Evolutionary conservation across 352 stramenopile genomes (phyloP), one percentile per base, ranked within the genome.

Genomic region (Phytophthora boehmeriae): DNA sequence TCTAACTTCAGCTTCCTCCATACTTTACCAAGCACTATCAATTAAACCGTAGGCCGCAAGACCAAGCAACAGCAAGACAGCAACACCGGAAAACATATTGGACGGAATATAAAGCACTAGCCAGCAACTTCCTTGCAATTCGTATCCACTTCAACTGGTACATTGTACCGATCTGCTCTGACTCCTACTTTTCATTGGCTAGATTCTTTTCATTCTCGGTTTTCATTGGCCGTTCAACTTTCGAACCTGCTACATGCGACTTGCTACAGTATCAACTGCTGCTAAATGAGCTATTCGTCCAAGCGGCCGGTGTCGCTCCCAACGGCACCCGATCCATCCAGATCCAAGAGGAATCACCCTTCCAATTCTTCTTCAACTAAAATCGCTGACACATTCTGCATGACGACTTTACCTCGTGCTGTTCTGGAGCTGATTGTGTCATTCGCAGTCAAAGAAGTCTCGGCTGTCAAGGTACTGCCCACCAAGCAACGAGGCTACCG

Each of bases 341-440:
- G 56, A 28, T 41, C 17, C 16, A 63, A 59, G 52, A 39, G 57
- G 6, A 35, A 23, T 36, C 46, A 63, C 59, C 51, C 14, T 1
- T 27, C 39, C 0, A 39, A n/a, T 17, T 3, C 6, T 30, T 6
- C 25, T 30, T 30, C 25, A 8, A 30, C 50, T 1, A 57, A 36
- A 23, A 19, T 42, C 8, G 38, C 39, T 13, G 42, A 43, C 49
- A 41, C 23, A n/a, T 43, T 63, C 28, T 65, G 51, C 13, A 65
- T 79, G 63, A 60, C 61, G 38, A 57, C 70, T 45, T 56, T 87
- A 45, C 77, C 77, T 16, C 77, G 75, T 35, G 64, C 75, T 1
- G 73, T 80, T 13, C 73, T 84, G 75, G 77, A 83, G 60, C 53
- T 84, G 30, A 54, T 87, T 25, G 67, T 85, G 59, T 79, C 77